Conservation (phyloP, 2,329 filamentous ascomycete species). For the Paracorniculantispora psalliotae region DNA sequence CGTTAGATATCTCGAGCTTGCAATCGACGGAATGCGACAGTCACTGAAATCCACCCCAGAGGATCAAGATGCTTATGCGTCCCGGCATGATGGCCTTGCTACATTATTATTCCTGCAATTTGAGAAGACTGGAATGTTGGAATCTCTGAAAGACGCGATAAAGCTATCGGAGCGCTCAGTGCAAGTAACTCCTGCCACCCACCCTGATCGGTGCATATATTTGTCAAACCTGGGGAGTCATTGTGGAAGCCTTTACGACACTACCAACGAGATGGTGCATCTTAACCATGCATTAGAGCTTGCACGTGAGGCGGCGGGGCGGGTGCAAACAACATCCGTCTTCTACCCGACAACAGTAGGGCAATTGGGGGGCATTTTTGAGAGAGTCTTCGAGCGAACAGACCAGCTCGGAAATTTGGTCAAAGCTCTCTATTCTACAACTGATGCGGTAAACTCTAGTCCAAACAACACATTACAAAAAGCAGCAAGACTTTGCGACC, state of each 20-base stretch:
- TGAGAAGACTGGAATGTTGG: not conserved
- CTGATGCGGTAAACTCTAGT: not conserved
- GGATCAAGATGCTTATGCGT: not conserved
- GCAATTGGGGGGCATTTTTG: not conserved
- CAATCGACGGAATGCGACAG: not conserved
- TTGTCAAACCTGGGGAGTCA: not conserved
- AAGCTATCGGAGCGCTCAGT: not conserved
- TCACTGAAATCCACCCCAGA: not conserved
- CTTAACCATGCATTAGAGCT: not conserved
- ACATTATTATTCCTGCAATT: not conserved
- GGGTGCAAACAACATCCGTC: too few relatives aligned
- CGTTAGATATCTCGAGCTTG: not conserved
- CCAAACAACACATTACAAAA: not conserved
- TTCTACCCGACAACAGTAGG: not conserved
- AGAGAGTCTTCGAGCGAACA: not conserved
- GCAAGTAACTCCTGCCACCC: not conserved
- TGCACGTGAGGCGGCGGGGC: too few relatives aligned
- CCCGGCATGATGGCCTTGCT: not conserved
- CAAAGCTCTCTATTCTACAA: not conserved
- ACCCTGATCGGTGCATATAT: not conserved
- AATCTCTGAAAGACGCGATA: not conserved
- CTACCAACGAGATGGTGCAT: not conserved
- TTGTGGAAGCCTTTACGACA: not conserved
- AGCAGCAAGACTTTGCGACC: not conserved
- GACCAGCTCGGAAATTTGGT: not conserved